Conservation (phyloP, 2,329 filamentous ascomycete species). For the Hypoxylon sp. region DNA sequence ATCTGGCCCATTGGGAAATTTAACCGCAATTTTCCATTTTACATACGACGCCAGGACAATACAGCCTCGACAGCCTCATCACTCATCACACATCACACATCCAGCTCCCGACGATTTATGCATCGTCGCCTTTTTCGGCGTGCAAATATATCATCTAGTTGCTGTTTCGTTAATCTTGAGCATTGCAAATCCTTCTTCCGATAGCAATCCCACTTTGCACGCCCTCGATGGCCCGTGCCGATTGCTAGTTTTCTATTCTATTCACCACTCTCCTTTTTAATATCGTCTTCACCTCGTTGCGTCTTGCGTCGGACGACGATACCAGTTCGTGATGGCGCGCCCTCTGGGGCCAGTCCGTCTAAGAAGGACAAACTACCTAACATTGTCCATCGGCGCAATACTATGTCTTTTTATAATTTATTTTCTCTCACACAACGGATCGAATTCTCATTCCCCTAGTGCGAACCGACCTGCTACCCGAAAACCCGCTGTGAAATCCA, state of each 20-base stretch:
- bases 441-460: constrained; percentile 35
- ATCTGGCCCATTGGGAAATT: constrained; percentile 37
- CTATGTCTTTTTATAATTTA: constrained; percentile 49
- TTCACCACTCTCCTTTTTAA: constrained; percentile 23
- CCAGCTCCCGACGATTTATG: constrained; percentile 12
- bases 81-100: constrained; percentile 17
- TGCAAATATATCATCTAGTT: constrained; percentile 5
- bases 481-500: constrained; percentile 65
- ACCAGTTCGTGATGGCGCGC: constrained; percentile 46
- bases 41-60: no score
- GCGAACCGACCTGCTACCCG: constrained; percentile 65
- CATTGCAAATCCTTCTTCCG: constrained; percentile 17
- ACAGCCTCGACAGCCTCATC: constrained; percentile 28
- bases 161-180: constrained; percentile 6
- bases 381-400: constrained; percentile 45
- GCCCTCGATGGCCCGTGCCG: constrained; percentile 38
- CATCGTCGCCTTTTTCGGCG: constrained; percentile 28
- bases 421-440: constrained; percentile 43
- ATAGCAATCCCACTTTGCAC: constrained; percentile 25
- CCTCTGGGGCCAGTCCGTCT: constrained; percentile 49
- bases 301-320: constrained; percentile 27
- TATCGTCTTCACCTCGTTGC: constrained; percentile 9
- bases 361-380: constrained; percentile 48
- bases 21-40: constrained; percentile 30
- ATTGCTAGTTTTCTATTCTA: constrained; percentile 29